Evolutionary conservation across 1,284 basidiomycete species (phyloP), one percentile per base, ranked within the genome.

Genomic region (Ganoderma sinense): DNA sequence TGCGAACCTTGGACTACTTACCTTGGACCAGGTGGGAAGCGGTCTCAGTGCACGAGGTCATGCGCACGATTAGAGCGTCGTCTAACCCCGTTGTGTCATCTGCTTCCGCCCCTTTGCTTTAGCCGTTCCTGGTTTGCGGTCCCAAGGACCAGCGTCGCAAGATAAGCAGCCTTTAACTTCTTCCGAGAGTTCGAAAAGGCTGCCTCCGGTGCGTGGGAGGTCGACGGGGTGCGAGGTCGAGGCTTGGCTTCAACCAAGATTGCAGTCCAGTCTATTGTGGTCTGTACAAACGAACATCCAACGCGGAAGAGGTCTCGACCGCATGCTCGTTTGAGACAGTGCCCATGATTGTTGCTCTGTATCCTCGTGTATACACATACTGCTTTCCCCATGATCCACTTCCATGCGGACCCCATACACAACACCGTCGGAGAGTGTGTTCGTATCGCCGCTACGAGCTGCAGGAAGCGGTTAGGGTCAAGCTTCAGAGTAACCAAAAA

Each of bases 21-120:
- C 41, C 29, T 33, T 10, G 4, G 31, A 2, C 41, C 29, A 58
- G 31, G 31, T 58, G 55, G 31, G 55, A 58, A 58, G 16, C 3
- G 55, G 18, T 16, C 14, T 58, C 31, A n/a, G 29, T 39, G 29
- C 29, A 55, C 53, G 53, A 55, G 56, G 56, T 58, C 56, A 58
- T 58, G 56, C 56, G 56, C 33, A 33, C 56, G 36, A 31, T 36
- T 36, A 58, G 56, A 36, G 56, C 56, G 56, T 58, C 33, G 56
- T 59, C 33, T 59, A 59, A 39, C 29, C 43, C 56, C 26, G 29
- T 59, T 51, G 56, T 36, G 39, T 60, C 65, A 59, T 66, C 58
- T 8, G 65, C 65, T 66, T 33, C 65, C 65, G 58, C 58, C 26
- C 26, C 51, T 33, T 26, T n/a, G 43, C 58, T 36, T 51, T 31